These are phyloP conservation scores for Irpex rosettiformis DNA, from an alignment of 1,284 basidiomycete species.

Conservation along the genomic window DNA sequence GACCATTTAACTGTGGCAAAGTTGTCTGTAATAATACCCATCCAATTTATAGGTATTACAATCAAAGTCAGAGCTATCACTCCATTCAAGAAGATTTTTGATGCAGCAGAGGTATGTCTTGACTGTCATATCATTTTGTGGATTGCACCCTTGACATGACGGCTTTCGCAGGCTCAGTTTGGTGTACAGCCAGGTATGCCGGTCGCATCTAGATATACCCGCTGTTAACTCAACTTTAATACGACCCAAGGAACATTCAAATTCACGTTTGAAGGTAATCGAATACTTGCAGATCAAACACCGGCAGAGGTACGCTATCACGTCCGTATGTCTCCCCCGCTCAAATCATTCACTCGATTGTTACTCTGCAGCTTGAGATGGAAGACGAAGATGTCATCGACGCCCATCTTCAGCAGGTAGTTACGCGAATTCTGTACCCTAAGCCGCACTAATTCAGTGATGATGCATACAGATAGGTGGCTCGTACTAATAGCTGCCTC, in stretches of 20 bases:
- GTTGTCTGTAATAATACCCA: too few species aligned
- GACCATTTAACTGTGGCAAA: too few species aligned
- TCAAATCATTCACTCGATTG: neutral
- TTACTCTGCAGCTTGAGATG: slow-evolving; percentile 43
- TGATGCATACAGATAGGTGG: too few species aligned
- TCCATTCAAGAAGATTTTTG: slow-evolving; percentile 63
- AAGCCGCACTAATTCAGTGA: too few species aligned
- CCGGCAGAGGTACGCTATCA: slow-evolving; percentile 46
- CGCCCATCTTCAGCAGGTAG: slow-evolving; percentile 54
- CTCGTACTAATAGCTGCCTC: too few species aligned
- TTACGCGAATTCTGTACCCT: too few species aligned
- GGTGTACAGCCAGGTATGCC: slow-evolving; percentile 54
- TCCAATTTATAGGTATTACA: slow-evolving; percentile 35
- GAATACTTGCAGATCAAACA: slow-evolving; percentile 45
- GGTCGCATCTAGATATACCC: too few species aligned
- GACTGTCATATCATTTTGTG: neutral
- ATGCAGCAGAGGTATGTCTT: slow-evolving; percentile 54
- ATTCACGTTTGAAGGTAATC: slow-evolving; percentile 50
- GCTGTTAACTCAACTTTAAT: slow-evolving; percentile 17
- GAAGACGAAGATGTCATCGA: slow-evolving; percentile 57
- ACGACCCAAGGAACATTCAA: slow-evolving; percentile 48
- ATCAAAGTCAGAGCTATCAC: slow-evolving; percentile 63
- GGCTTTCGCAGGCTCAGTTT: slow-evolving; percentile 49
- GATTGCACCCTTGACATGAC: too few species aligned
- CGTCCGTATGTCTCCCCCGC: neutral